Evolutionary conservation across 768 basidiomycete species (phyloP).

Genomic region (Imleria badia): DNA sequence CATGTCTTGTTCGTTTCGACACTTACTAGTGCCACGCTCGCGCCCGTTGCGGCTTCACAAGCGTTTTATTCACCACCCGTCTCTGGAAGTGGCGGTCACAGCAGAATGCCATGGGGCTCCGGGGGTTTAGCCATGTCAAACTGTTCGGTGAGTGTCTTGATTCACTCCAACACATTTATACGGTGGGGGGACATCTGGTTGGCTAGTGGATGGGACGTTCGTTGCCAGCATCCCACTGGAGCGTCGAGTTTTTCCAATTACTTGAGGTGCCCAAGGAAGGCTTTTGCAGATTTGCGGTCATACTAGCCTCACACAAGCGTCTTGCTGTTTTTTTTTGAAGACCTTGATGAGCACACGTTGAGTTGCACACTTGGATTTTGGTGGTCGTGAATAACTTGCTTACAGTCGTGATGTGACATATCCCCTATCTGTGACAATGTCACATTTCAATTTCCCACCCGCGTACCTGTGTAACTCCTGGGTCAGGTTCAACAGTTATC

Average conservation of each 20-base stretch:
- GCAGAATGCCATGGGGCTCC: not conserved
- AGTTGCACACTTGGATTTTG: constrained; percentile 21
- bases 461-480: not conserved
- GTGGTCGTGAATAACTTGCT: constrained; percentile 32
- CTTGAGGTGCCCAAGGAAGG: not conserved
- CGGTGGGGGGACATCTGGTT: constrained; percentile 17
- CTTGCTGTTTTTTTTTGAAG: constrained; percentile 17
- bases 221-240: not conserved
- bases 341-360: constrained; percentile 28
- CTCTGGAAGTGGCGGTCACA: not conserved
- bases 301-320: constrained; percentile 27
- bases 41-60: constrained; percentile 10
- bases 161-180: constrained; percentile 24
- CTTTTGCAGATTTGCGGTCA: constrained; percentile 13
- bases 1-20: constrained; percentile 16
- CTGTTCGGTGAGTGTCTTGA: constrained; percentile 28
- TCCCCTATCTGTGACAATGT: constrained; percentile 27
- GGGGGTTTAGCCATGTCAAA: constrained; percentile 8
- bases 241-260: not conserved
- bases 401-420: constrained; percentile 14
- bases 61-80: constrained; percentile 6
- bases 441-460: constrained; percentile 12
- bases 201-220: not conserved
- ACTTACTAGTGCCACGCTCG: constrained; percentile 21
- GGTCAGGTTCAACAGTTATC: not conserved